Conservation (phyloP, 495 filamentous ascomycete species). For the Annulohypoxylon moriforme region DNA sequence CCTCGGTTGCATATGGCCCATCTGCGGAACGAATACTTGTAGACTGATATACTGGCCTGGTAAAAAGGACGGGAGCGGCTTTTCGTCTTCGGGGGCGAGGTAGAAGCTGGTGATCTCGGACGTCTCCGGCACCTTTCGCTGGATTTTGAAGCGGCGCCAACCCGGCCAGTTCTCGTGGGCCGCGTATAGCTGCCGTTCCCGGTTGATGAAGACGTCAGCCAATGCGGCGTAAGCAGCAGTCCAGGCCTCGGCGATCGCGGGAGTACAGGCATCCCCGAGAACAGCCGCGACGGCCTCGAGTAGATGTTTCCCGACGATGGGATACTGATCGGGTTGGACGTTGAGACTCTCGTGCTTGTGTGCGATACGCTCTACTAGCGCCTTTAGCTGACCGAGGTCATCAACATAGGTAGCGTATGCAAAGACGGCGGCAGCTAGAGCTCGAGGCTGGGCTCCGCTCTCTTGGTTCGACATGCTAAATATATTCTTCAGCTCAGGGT, state of each 20-base stretch:
- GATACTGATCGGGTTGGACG: conserved; percentile 74
- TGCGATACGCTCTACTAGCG: conserved; percentile 77
- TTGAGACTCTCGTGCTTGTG: conserved; percentile 80
- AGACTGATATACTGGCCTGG: conserved; percentile 80
- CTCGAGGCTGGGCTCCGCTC: conserved; percentile 71
- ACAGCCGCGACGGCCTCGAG: conserved; percentile 75
- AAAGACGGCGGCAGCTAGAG: conserved; percentile 73
- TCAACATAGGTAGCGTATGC: conserved; percentile 79
- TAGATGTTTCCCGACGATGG: conserved; percentile 74
- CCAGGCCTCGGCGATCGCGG: conserved; percentile 76
- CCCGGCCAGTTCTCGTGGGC: conserved; percentile 67
- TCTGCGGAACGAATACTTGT: conserved; percentile 65
- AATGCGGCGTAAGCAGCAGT: conserved; percentile 76
- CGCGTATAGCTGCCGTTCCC: conserved; percentile 70
- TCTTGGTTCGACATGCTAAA: conserved; percentile 76
- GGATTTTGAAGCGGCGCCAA: conserved; percentile 75
- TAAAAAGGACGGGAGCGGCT: conserved; percentile 67
- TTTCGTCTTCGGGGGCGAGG: conserved; percentile 71
- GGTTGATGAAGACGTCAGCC: conserved; percentile 74
- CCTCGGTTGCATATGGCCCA: conserved; percentile 70
- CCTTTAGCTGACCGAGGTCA: conserved; percentile 68
- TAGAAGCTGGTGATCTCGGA: conserved; percentile 78
- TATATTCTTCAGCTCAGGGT: conserved; percentile 70
- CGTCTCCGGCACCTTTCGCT: conserved; percentile 69
- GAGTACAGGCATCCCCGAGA: conserved; percentile 73